Evolutionary conservation across 176 grass and related monocot species (phyloP).

Genomic region (Neostapfia colusana): DNA sequence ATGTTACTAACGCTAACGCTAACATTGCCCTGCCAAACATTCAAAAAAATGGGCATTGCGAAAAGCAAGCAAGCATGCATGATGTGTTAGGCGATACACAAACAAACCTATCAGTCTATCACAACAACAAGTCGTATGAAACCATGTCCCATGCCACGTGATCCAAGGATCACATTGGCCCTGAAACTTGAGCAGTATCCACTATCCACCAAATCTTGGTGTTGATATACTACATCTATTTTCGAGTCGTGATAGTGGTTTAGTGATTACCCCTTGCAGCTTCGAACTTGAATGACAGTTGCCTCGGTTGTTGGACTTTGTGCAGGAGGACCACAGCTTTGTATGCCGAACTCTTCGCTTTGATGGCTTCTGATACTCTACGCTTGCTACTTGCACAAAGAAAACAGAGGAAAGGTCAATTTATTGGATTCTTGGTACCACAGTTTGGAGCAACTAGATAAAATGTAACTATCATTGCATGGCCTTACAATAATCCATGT

Average conservation of each 20-base stretch:
- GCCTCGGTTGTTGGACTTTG: conserved; percentile 53
- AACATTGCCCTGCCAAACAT: neutral
- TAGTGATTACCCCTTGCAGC: conserved; percentile 49
- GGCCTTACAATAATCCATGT: conserved; percentile 66
- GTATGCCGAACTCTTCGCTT: conserved; percentile 72
- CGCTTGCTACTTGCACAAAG: conserved; percentile 46
- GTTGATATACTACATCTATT: neutral
- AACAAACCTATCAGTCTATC: neutral
- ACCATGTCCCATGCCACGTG: conserved; percentile 43
- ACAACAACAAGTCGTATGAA: conserved; percentile 13
- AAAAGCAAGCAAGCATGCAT: conserved; percentile 14
- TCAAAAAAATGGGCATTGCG: neutral
- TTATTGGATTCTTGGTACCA: neutral
- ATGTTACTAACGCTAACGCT: neutral
- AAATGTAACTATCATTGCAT: neutral
- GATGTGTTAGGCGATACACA: conserved; percentile 1
- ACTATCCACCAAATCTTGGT: conserved; percentile 1
- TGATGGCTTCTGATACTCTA: conserved; percentile 70
- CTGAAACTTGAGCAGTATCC: neutral
- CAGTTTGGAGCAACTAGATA: neutral
- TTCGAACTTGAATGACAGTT: conserved; percentile 46
- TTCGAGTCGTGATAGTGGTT: neutral
- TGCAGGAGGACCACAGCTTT: conserved; percentile 55
- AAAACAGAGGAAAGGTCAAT: conserved; percentile 5
- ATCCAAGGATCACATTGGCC: conserved; percentile 27